phyloP scores from a whole-genome alignment of 2,329 filamentous ascomycete species.

The Hansfordia pulvinata region DNA sequence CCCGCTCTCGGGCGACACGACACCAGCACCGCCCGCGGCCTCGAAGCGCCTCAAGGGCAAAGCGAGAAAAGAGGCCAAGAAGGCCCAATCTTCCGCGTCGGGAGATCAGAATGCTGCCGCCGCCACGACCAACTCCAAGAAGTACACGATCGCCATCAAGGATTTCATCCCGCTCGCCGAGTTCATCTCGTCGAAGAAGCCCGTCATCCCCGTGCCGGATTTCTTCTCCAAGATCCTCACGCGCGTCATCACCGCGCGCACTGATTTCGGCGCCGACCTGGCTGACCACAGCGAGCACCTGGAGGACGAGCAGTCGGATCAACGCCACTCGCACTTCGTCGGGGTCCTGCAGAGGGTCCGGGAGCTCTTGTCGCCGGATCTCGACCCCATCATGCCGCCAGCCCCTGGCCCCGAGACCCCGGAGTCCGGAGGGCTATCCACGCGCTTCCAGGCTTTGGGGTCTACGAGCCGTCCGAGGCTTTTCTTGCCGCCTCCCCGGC shows the following conservation, averaged over 20 bases:
- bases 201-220: constrained; percentile 13
- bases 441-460: constrained; percentile 19
- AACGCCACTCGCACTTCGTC: constrained; percentile 19
- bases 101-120: too few species aligned
- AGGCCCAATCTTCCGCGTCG: too few species aligned
- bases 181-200: constrained; percentile 18
- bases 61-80: constrained; percentile 11
- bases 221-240: constrained; percentile 18
- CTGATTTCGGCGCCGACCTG: constrained; percentile 12
- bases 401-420: background rate
- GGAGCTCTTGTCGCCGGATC: constrained; percentile 15
- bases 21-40: background rate
- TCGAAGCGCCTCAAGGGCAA: constrained; percentile 14
- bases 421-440: constrained; percentile 9
- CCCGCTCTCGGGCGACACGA: constrained; percentile 5
- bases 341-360: constrained; percentile 20
- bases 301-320: constrained; percentile 10
- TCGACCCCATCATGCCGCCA: constrained; percentile 4
- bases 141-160: constrained; percentile 20
- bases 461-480: constrained; percentile 22
- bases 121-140: constrained; percentile 3
- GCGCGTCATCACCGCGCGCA: constrained; percentile 21
- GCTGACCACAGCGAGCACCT: constrained; percentile 4
- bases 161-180: constrained; percentile 24
- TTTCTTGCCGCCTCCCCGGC: constrained; percentile 16